phyloP scores from a whole-genome alignment of 2,329 filamentous ascomycete genomes.

The Clonostachys rosea region DNA sequence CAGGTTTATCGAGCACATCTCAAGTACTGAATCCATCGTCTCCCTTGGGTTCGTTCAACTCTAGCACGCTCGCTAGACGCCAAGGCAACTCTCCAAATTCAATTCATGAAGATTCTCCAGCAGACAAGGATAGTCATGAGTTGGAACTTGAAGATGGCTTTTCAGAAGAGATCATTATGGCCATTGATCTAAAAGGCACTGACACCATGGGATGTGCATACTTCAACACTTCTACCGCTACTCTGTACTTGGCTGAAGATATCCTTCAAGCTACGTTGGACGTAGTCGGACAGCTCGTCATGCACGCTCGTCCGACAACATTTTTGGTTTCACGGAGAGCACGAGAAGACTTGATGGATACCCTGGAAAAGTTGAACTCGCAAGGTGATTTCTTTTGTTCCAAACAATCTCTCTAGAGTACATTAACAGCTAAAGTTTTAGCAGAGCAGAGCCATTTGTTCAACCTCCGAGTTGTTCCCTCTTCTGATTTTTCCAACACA shows the following conservation, averaged over 20 bases:
- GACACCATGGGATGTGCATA: constrained; percentile 79
- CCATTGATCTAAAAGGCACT: constrained; percentile 68
- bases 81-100: background rate
- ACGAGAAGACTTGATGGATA: constrained; percentile 28
- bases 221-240: constrained; percentile 67
- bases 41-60: too few relatives aligned
- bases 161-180: constrained; percentile 65
- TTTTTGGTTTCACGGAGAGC: constrained; percentile 46
- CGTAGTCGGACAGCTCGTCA: constrained; percentile 56
- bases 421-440: background rate
- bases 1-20: too few relatives aligned
- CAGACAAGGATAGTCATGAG: background rate
- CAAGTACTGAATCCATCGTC: too few relatives aligned
- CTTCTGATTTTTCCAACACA: constrained; percentile 68
- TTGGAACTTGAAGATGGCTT: background rate
- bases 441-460: constrained; percentile 5
- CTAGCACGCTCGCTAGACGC: too few relatives aligned
- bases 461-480: constrained; percentile 61
- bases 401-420: background rate
- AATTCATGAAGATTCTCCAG: background rate
- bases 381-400: background rate
- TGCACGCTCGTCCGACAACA: constrained; percentile 49
- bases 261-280: constrained; percentile 64
- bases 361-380: constrained; percentile 7
- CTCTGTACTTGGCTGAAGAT: constrained; percentile 74